Evolutionary conservation across 768 basidiomycete species (phyloP).

Genomic region (Scleroderma bovista): DNA sequence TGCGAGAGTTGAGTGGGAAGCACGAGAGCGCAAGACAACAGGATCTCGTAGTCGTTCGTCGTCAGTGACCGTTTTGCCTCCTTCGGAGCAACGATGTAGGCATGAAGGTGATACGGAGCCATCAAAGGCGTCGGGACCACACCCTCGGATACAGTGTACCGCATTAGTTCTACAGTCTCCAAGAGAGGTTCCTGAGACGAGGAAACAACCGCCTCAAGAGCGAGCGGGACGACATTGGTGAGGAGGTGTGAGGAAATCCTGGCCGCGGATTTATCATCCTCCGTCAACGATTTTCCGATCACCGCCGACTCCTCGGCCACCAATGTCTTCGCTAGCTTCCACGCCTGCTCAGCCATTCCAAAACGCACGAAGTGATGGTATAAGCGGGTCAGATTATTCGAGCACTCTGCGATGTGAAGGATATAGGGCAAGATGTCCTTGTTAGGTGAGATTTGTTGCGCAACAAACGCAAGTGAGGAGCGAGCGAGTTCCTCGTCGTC

Average conservation of each 20-base stretch:
- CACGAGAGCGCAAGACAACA: slow-evolving; percentile 37
- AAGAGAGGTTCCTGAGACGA: neutral
- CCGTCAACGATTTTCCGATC: neutral
- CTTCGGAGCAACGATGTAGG: slow-evolving; percentile 38
- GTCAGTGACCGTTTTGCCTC: slow-evolving; percentile 27
- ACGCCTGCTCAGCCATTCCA: slow-evolving; percentile 17
- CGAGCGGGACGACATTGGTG: slow-evolving; percentile 14
- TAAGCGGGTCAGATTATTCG: neutral
- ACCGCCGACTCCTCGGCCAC: slow-evolving; percentile 1
- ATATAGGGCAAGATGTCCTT: neutral
- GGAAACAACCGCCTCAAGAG: slow-evolving; percentile 10
- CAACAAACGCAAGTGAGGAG: slow-evolving; percentile 24
- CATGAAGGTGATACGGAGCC: slow-evolving; percentile 37
- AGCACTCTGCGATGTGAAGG: neutral
- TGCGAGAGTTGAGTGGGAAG: slow-evolving; percentile 15
- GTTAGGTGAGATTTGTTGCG: slow-evolving; percentile 7
- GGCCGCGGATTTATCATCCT: neutral
- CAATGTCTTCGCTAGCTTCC: slow-evolving; percentile 18
- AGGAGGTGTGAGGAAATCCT: slow-evolving; percentile 11
- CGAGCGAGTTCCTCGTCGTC: slow-evolving; percentile 6
- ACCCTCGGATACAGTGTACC: slow-evolving; percentile 29
- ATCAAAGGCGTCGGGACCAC: slow-evolving; percentile 30
- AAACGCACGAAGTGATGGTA: slow-evolving; percentile 18
- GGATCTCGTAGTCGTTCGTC: slow-evolving; percentile 37
- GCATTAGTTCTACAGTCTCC: slow-evolving; percentile 14